A percentile compares a stretch with the other conserved stretches of the same genome.
phyloP scores from a whole-genome alignment of 2,329 filamentous ascomycete genomes.

The Fusarium brevicatenulatum region DNA sequence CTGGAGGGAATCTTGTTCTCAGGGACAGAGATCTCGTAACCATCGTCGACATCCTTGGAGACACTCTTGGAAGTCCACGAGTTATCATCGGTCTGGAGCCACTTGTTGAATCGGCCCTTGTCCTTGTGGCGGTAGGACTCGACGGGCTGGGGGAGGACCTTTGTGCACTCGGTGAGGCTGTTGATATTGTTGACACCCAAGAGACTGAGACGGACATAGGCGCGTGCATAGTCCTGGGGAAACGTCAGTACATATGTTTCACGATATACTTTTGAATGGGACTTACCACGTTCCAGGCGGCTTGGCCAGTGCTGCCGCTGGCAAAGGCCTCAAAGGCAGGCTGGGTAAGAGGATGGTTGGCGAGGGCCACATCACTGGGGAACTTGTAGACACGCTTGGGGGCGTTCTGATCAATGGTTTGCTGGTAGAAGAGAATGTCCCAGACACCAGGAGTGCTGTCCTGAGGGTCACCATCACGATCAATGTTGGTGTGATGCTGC shows the following conservation, averaged over 20 bases:
- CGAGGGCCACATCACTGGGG: slow-evolving; percentile 54
- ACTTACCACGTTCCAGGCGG: slow-evolving; percentile 55
- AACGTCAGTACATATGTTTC: neutral
- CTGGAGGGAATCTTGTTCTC: slow-evolving; percentile 37
- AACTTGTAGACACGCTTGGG: slow-evolving; percentile 55
- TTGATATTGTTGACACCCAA: slow-evolving; percentile 68
- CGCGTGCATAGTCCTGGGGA: slow-evolving; percentile 59
- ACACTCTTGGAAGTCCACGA: slow-evolving; percentile 43
- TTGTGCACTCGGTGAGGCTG: slow-evolving; percentile 63
- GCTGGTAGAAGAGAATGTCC: slow-evolving; percentile 62
- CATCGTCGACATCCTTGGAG: slow-evolving; percentile 37
- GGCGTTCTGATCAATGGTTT: slow-evolving; percentile 47
- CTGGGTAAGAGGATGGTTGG: slow-evolving; percentile 50
- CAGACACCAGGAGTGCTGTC: slow-evolving; percentile 64
- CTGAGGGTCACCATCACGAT: slow-evolving; percentile 56
- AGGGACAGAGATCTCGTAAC: slow-evolving; percentile 38
- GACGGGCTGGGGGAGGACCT: slow-evolving; percentile 56
- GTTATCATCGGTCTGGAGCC: slow-evolving; percentile 43
- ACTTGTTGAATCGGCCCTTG: slow-evolving; percentile 39
- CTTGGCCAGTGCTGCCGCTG: slow-evolving; percentile 45
- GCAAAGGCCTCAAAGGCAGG: slow-evolving; percentile 54
- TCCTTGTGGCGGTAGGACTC: slow-evolving; percentile 33
- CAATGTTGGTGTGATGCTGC: slow-evolving; percentile 57
- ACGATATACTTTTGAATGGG: neutral
- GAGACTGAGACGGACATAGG: slow-evolving; percentile 64